Evolutionary conservation across 495 filamentous ascomycete species (phyloP), one percentile per base, ranked within the genome.

Genomic region (Apodospora peruviana): DNA sequence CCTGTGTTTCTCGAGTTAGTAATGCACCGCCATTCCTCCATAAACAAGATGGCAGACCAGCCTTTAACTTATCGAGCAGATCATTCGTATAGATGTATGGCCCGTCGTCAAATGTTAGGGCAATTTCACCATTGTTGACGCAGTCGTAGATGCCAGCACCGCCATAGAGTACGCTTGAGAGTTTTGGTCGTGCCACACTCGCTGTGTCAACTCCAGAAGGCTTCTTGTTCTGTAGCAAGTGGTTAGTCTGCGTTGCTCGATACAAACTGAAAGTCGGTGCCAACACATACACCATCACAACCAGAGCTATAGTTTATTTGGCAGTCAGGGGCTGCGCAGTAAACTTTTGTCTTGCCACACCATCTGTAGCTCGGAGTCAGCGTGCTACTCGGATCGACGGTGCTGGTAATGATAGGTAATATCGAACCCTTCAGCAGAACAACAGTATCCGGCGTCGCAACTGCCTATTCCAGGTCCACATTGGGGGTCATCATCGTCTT

Each of bases 31-130:
- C 11, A 16, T 23, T 24, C 16, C 2, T 2, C 4, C 40, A n/a
- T 0, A 14, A 14, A 2, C 10, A 23, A 18, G 2, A 41, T 3
- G 8, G 21, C 11, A 1, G 38, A 35, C 59, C 7, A 36, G 74
- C 72, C 51, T 64, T 59, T 23, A 91, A 69, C 45, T 87, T 69
- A 59, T 90, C 79, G 7, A 91, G 71, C 12, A 91, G 72, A 46
- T 84, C 78, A 19, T 68, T 65, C 0, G 87, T 91, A 59, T 83
- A 90, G 9, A 78, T 64, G 19, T 77, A 82, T 1, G 87, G 87
- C 9, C 87, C 87, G 59, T 91, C 87, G 52, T 91, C 87, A 59
- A 80, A 91, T 1, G 87, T 90, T 41, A 91, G 56, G 39, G 87
- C 87, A 49, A 91, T 76, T 17, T 80, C 79, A 19, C 83, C 82